Conservation (phyloP, 208 protist genomes). For the Herpetomonas samuelpessoai region DNA sequence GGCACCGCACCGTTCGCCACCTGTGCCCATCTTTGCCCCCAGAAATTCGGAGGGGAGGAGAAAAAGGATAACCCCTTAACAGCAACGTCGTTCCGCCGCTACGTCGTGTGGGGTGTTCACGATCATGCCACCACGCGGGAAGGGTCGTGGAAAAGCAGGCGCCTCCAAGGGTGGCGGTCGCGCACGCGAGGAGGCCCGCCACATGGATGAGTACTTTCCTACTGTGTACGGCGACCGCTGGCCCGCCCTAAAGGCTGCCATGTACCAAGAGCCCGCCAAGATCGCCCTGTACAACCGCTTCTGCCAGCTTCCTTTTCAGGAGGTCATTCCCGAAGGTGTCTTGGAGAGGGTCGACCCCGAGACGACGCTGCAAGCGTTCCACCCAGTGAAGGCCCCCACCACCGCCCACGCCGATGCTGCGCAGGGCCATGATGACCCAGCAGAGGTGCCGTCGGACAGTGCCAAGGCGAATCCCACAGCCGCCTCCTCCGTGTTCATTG, state of each 20-base stretch:
- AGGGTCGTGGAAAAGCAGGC: no score
- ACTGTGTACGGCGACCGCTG: constrained; percentile 72
- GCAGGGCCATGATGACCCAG: neutral
- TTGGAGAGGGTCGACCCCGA: constrained; percentile 47
- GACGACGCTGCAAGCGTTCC: constrained; percentile 47
- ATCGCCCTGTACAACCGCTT: constrained; percentile 81
- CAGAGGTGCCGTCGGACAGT: neutral
- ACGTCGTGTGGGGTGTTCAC: no score
- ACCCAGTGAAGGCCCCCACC: neutral
- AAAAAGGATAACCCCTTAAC: no score
- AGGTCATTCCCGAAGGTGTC: constrained; percentile 32
- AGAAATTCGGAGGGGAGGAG: no score
- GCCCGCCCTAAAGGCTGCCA: constrained; percentile 46
- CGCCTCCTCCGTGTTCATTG: constrained; percentile 10
- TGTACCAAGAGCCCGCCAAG: constrained; percentile 42
- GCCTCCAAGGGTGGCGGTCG: constrained; percentile 5
- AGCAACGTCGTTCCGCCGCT: no score
- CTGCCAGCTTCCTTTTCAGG: constrained; percentile 65
- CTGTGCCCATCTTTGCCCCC: no score
- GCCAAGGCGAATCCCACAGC: neutral
- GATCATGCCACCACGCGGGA: no score
- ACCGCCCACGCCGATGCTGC: neutral
- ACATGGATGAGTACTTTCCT: constrained; percentile 71
- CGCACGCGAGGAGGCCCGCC: constrained; percentile 9
- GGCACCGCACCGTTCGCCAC: no score